phyloP scores from a whole-genome alignment of 441 rosid genomes.

The Euphorbia schlechtendalii region DNA sequence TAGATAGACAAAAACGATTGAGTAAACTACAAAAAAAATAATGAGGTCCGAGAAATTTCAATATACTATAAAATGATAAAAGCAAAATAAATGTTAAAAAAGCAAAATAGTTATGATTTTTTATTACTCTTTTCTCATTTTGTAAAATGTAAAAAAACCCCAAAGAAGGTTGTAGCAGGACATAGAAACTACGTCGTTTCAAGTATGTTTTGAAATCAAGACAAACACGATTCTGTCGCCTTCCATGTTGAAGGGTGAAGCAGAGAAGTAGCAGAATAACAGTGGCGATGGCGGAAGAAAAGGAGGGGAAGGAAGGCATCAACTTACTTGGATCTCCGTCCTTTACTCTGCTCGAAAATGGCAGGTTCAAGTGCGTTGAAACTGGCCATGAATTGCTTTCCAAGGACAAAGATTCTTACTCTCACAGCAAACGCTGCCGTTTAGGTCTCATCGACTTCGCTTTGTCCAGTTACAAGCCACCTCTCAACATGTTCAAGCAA shows the following conservation, averaged over 20 bases:
- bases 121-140: too few relatives aligned
- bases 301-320: conserved; percentile 46
- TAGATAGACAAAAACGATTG: too few relatives aligned
- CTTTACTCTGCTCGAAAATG: conserved; percentile 55
- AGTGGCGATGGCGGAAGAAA: conserved; percentile 31
- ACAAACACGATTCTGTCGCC: too few relatives aligned
- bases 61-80: too few relatives aligned
- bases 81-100: too few relatives aligned
- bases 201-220: neutral
- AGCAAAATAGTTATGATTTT: too few relatives aligned
- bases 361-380: conserved; percentile 78
- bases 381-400: conserved; percentile 81
- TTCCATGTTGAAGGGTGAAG: neutral
- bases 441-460: conserved; percentile 82
- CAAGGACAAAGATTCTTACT: conserved; percentile 62
- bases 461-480: conserved; percentile 54
- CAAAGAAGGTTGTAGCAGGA: too few relatives aligned
- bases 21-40: too few relatives aligned
- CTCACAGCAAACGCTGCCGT: conserved; percentile 78
- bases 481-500: conserved; percentile 84
- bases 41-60: too few relatives aligned
- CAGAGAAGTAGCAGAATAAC: neutral
- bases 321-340: conserved; percentile 60
- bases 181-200: neutral
- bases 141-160: too few relatives aligned